Evolutionary conservation across 192 early-diverging fungal genomes (phyloP).

Genomic region (Umbelopsis isabellina): DNA sequence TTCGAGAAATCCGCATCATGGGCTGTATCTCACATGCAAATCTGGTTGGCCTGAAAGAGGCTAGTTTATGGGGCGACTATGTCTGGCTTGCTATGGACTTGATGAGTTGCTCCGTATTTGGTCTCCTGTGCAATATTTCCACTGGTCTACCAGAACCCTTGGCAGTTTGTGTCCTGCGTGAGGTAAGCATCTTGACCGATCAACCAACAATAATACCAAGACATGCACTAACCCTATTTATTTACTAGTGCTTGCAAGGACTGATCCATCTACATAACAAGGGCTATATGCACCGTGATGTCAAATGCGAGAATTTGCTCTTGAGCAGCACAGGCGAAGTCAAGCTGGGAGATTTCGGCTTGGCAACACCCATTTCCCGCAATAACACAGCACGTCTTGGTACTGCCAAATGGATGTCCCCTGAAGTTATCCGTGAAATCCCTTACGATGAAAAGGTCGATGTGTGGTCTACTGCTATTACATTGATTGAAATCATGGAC

Average conservation of each 20-base stretch:
- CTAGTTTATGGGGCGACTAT: slow-evolving; percentile 43
- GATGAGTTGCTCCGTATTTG: slow-evolving; percentile 46
- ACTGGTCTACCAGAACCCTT: slow-evolving; percentile 42
- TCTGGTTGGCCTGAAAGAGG: slow-evolving; percentile 38
- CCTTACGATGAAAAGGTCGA: slow-evolving; percentile 51
- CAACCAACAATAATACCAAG: neutral
- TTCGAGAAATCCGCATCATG: slow-evolving; percentile 46
- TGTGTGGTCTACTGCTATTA: slow-evolving; percentile 51
- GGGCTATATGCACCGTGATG: slow-evolving; percentile 54
- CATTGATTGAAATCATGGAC: slow-evolving; percentile 49
- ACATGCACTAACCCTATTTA: neutral
- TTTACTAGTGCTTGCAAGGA: slow-evolving; percentile 39
- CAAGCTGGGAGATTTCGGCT: slow-evolving; percentile 47
- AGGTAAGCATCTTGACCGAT: slow-evolving; percentile 24
- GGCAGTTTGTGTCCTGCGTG: slow-evolving; percentile 38
- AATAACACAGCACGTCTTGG: slow-evolving; percentile 31
- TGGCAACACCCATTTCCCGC: slow-evolving; percentile 32
- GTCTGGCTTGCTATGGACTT: slow-evolving; percentile 50
- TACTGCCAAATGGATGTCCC: slow-evolving; percentile 51
- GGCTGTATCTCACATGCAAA: slow-evolving; percentile 42
- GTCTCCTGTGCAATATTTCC: slow-evolving; percentile 40
- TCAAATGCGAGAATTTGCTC: slow-evolving; percentile 52
- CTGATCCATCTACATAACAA: slow-evolving; percentile 46
- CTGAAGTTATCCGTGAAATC: slow-evolving; percentile 44
- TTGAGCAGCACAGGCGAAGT: slow-evolving; percentile 40